These are phyloP conservation scores for Malassezia yamatoensis DNA, from an alignment of 1,284 basidiomycete species.

Conservation along the genomic window DNA sequence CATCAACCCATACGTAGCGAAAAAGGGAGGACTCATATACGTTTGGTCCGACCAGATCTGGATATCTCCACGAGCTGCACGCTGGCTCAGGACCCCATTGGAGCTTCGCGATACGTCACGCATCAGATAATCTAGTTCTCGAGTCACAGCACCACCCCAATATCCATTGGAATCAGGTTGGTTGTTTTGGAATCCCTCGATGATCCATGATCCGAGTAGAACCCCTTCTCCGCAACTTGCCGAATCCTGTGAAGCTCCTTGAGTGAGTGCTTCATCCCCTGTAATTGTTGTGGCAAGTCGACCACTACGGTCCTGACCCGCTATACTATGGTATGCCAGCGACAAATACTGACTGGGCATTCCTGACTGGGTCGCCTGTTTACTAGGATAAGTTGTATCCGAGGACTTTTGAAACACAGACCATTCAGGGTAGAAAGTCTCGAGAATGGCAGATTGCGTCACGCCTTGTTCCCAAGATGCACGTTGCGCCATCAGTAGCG, in stretches of 20 bases:
- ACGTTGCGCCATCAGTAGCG: constrained; percentile 31
- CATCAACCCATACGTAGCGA: constrained; percentile 74
- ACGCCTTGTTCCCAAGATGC: constrained; percentile 45
- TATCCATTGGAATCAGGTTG: constrained; percentile 19
- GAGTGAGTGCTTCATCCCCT: constrained; percentile 29
- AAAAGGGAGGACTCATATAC: constrained; percentile 83
- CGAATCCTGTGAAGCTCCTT: constrained; percentile 38
- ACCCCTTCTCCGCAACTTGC: constrained; percentile 35
- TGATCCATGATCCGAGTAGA: constrained; percentile 31
- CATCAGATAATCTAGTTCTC: constrained; percentile 64
- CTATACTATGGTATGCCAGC: constrained; percentile 32
- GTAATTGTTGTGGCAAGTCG: constrained; percentile 34
- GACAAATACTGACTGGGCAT: constrained; percentile 22
- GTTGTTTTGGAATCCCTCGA: constrained; percentile 27
- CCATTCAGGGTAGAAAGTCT: constrained; percentile 30
- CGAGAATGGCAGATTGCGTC: constrained; percentile 36
- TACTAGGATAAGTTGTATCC: constrained; percentile 1
- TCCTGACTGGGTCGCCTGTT: neutral
- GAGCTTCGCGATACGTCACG: constrained; percentile 54
- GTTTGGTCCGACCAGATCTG: constrained; percentile 50
- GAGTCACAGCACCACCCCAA: constrained; percentile 60
- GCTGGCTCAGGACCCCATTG: constrained; percentile 49
- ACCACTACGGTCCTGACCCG: constrained; percentile 29
- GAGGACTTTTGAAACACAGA: constrained; percentile 22
- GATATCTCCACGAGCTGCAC: constrained; percentile 12